A percentile compares a stretch with the other conserved stretches of the same genome.
phyloP scores from a whole-genome alignment of 768 basidiomycete species.

The Boletus insuetus region DNA sequence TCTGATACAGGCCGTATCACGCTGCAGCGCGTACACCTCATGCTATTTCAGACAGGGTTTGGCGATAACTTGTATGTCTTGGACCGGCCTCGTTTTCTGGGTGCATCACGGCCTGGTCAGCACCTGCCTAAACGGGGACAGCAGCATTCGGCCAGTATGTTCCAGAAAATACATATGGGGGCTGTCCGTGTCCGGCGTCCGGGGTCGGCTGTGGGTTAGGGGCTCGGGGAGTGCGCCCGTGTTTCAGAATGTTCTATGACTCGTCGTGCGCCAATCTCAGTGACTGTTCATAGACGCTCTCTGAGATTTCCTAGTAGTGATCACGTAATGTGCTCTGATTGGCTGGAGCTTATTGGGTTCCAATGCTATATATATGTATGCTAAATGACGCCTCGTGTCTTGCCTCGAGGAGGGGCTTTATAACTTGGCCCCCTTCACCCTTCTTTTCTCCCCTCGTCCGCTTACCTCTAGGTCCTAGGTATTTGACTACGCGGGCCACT shows the following conservation, averaged over 20 bases:
- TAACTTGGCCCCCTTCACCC: slow-evolving; percentile 4
- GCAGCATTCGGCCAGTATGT: too few species aligned
- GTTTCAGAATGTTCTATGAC: neutral
- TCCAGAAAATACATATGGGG: too few species aligned
- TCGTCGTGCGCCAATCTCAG: neutral
- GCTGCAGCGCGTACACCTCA: slow-evolving; percentile 4
- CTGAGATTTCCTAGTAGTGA: neutral
- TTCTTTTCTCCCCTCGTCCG: slow-evolving; percentile 9
- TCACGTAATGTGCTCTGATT: slow-evolving; percentile 27
- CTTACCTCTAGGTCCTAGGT: slow-evolving; percentile 14
- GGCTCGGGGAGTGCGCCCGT: too few species aligned
- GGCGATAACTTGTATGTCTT: neutral
- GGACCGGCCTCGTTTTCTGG: too few species aligned
- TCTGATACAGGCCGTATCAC: neutral
- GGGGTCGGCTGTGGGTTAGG: too few species aligned
- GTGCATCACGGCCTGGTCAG: too few species aligned
- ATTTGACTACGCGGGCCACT: slow-evolving; percentile 25
- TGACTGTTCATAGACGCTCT: neutral
- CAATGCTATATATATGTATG: slow-evolving; percentile 8
- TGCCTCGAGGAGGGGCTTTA: slow-evolving; percentile 26
- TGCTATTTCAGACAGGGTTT: too few species aligned
- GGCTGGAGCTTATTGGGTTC: slow-evolving; percentile 16
- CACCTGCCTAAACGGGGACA: too few species aligned
- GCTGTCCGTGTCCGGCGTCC: too few species aligned
- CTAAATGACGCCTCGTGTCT: slow-evolving; percentile 22